A percentile compares a stretch with the other conserved stretches of the same genome.
Evolutionary conservation across 257 asterid species (phyloP).

Genomic region (Ajuga chamaepitys): DNA sequence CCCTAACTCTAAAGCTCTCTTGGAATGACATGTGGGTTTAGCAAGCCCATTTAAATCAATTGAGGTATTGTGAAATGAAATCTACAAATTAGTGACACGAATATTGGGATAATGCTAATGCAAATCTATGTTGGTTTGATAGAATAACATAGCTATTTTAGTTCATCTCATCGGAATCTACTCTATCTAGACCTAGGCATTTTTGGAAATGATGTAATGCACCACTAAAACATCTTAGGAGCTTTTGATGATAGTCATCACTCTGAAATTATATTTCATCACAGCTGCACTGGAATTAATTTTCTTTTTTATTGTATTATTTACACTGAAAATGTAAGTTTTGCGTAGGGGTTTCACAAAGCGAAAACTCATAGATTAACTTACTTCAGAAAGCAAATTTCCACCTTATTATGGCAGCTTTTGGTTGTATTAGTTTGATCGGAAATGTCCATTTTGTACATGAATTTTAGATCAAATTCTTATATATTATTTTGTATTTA

Average conservation of each 20-base stretch:
- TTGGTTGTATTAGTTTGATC: too few species aligned
- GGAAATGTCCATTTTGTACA: too few species aligned
- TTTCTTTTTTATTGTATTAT: too few species aligned
- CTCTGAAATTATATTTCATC: neutral
- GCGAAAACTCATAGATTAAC: too few species aligned
- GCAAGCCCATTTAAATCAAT: neutral
- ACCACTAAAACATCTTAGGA: neutral
- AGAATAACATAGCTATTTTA: too few species aligned
- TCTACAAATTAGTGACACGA: neutral
- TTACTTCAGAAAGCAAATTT: too few species aligned
- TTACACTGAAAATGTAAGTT: too few species aligned
- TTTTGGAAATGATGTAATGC: neutral
- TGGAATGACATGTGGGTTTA: conserved; percentile 1
- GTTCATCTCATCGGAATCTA: neutral
- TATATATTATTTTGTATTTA: too few species aligned
- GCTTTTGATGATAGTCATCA: neutral
- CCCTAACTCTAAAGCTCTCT: neutral
- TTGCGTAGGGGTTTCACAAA: too few species aligned
- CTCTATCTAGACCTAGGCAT: neutral
- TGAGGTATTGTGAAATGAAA: neutral
- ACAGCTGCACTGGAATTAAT: neutral
- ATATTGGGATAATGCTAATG: neutral
- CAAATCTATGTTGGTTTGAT: neutral
- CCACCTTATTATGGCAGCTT: too few species aligned
- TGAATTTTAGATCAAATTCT: too few species aligned